Evolutionary conservation across 805 yeast species (phyloP).

Genomic region (Yarrowia deformans): DNA sequence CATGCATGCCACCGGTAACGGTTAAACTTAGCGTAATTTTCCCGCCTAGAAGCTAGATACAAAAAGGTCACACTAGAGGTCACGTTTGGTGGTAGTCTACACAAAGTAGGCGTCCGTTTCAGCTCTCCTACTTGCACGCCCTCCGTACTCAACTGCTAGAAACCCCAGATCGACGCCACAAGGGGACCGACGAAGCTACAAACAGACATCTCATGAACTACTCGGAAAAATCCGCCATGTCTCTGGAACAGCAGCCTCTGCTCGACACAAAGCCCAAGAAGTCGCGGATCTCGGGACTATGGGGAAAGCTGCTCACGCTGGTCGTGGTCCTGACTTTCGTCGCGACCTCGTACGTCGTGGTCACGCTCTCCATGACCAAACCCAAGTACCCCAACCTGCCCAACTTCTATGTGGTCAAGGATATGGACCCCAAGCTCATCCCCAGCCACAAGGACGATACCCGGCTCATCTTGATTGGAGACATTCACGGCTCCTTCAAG

Average conservation of each 20-base stretch:
- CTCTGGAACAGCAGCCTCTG: slow-evolving; percentile 36
- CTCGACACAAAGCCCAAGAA: slow-evolving; percentile 20
- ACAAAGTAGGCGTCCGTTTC: not conserved
- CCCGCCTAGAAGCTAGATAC: slow-evolving; percentile 12
- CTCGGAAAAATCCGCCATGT: slow-evolving; percentile 25
- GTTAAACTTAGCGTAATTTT: slow-evolving; percentile 14
- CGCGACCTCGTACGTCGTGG: slow-evolving; percentile 10
- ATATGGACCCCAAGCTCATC: slow-evolving; percentile 23
- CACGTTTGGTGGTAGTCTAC: slow-evolving; percentile 19
- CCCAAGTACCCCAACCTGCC: slow-evolving; percentile 30
- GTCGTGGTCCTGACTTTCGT: slow-evolving; percentile 8
- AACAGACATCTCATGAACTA: slow-evolving; percentile 7
- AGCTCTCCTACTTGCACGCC: not conserved
- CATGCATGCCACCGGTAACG: slow-evolving; percentile 27
- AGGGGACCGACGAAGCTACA: not conserved
- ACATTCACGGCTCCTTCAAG: slow-evolving; percentile 79
- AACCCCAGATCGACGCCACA: not conserved
- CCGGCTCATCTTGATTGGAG: slow-evolving; percentile 78
- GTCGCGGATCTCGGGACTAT: not conserved
- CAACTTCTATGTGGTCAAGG: slow-evolving; percentile 29
- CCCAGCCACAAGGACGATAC: slow-evolving; percentile 41
- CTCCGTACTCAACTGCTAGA: not conserved
- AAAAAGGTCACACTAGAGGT: slow-evolving; percentile 19
- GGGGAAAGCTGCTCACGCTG: slow-evolving; percentile 7
- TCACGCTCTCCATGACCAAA: slow-evolving; percentile 18